Conservation (phyloP, 164 flowering plant species). For the Santalum album region DNA sequence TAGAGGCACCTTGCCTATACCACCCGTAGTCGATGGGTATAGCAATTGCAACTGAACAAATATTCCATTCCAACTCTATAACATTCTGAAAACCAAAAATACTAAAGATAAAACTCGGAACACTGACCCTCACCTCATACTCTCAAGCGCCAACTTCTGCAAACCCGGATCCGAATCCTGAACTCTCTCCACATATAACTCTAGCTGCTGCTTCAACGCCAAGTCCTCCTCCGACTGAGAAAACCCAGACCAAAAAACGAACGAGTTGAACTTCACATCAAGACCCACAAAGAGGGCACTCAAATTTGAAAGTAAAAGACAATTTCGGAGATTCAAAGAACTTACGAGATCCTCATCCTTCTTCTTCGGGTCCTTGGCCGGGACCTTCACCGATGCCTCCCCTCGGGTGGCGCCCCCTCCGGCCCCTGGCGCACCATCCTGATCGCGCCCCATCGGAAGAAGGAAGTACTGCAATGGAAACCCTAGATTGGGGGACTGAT, state of each 20-base stretch:
- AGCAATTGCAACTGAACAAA: too few species aligned
- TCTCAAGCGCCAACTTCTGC: constrained; percentile 86
- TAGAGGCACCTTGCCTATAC: too few species aligned
- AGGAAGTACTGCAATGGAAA: background rate
- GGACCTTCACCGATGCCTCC: constrained; percentile 44
- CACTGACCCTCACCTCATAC: constrained; percentile 60
- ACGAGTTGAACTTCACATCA: background rate
- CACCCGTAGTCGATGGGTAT: too few species aligned
- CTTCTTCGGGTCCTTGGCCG: constrained; percentile 73
- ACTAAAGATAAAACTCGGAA: background rate
- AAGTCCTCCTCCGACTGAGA: constrained; percentile 92
- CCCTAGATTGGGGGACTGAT: background rate
- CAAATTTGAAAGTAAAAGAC: background rate
- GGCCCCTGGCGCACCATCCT: constrained; percentile 21
- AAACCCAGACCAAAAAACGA: background rate
- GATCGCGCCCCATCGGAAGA: constrained; percentile 29
- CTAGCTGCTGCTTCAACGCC: constrained; percentile 91
- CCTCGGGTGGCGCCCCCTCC: constrained; percentile 11
- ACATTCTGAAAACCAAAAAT: too few species aligned
- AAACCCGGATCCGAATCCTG: constrained; percentile 81
- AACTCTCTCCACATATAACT: constrained; percentile 84
- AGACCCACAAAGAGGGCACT: background rate
- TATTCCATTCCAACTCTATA: too few species aligned
- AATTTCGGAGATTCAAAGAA: background rate
- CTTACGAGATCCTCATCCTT: constrained; percentile 87